phyloP scores from a whole-genome alignment of 768 basidiomycete species.

The Tulasnella sp. region DNA sequence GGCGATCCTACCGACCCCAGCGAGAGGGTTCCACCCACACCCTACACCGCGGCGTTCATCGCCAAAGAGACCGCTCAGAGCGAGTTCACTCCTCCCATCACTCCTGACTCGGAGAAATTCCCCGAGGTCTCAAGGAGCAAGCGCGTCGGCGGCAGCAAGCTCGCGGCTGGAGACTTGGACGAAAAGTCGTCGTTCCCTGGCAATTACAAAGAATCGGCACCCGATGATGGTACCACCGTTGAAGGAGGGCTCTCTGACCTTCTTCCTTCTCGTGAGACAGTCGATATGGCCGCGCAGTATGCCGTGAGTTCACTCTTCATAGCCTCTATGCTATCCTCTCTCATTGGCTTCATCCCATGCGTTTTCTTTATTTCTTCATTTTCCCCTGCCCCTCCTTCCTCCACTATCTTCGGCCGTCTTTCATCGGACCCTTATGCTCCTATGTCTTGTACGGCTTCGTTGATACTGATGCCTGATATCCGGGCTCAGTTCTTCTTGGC shows the following conservation, averaged over 20 bases:
- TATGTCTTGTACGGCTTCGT: conserved; percentile 18
- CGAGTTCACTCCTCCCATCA: conserved; percentile 28
- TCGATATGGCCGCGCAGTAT: conserved; percentile 23
- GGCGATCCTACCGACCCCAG: conserved; percentile 10
- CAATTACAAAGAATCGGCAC: background rate
- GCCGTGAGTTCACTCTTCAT: conserved; percentile 27
- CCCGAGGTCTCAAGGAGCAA: background rate
- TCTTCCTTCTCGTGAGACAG: conserved; percentile 21
- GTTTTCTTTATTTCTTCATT: conserved; percentile 20
- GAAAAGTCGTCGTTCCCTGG: background rate
- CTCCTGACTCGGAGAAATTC: conserved; percentile 24
- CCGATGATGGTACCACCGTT: background rate
- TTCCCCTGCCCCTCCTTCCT: conserved; percentile 9
- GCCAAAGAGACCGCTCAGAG: background rate
- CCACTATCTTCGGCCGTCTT: conserved; percentile 14
- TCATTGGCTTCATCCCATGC: conserved; percentile 29
- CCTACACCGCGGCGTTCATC: conserved; percentile 2
- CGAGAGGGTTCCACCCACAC: conserved; percentile 11
- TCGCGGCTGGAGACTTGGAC: background rate
- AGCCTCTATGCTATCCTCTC: conserved; percentile 18
- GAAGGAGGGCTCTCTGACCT: background rate
- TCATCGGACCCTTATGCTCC: conserved; percentile 17
- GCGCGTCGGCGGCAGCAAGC: background rate
- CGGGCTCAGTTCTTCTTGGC: conserved; percentile 22
- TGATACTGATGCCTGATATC: conserved; percentile 16